A percentile compares a stretch with the other conserved stretches of the same genome.
phyloP scores from a whole-genome alignment of 805 yeast species.

The Lachancea kluyveri region DNA sequence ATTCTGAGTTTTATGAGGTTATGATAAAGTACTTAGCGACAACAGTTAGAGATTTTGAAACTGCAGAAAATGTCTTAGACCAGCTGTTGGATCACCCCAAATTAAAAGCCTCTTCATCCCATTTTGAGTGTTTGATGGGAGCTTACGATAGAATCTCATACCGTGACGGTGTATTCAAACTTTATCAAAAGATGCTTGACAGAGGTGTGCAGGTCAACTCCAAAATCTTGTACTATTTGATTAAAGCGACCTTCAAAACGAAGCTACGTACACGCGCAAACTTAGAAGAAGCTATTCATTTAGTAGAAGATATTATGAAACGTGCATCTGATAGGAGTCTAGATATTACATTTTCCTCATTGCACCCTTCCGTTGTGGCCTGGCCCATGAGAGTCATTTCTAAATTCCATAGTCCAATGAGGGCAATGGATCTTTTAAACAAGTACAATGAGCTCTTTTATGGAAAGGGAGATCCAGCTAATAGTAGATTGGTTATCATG shows the following conservation, averaged over 20 bases:
- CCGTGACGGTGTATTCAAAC: conserved; percentile 23
- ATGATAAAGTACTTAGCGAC: conserved; percentile 16
- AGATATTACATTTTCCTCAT: conserved; percentile 16
- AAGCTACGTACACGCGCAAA: conserved; percentile 25
- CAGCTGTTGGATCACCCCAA: conserved; percentile 15
- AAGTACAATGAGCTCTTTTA: conserved; percentile 27
- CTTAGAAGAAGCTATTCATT: conserved; percentile 24
- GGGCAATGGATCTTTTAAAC: conserved; percentile 30
- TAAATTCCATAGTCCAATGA: conserved; percentile 26
- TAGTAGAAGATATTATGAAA: conserved; percentile 28
- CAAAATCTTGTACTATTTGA: conserved; percentile 23
- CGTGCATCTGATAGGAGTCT: conserved; percentile 18
- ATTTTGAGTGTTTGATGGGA: conserved; percentile 29
- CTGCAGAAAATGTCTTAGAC: conserved; percentile 18
- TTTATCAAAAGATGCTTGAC: conserved; percentile 25
- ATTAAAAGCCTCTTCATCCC: conserved; percentile 15
- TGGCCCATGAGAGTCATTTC: conserved; percentile 32
- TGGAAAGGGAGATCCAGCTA: conserved; percentile 19
- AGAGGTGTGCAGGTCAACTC: conserved; percentile 22
- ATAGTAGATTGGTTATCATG: conserved; percentile 25
- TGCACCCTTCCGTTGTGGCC: conserved; percentile 32
- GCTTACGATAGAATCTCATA: conserved; percentile 23
- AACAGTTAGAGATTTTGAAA: conserved; percentile 14
- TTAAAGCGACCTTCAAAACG: conserved; percentile 28
- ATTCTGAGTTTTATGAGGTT: conserved; percentile 22